Base-by-base conservation (phyloP, 2,329 filamentous ascomycete genomes). In the Verticillium tricorpus region DNA sequence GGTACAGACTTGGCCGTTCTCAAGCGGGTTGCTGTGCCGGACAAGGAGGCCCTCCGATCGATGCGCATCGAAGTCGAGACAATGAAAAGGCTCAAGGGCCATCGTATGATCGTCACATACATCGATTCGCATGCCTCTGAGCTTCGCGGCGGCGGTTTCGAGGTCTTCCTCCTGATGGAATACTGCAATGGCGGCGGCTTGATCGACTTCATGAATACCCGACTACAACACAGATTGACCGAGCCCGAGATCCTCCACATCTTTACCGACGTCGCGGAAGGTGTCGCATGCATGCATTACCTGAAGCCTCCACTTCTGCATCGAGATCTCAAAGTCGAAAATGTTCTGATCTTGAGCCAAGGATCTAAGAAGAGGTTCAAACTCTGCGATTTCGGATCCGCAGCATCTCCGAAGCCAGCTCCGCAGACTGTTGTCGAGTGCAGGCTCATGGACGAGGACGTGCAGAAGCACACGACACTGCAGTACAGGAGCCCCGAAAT, bases 191-290 rank as follows among this genome's bases (percentile, higher is more conserved):
- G 95, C 58, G 95, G 95, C 66, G 94, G 95, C 39, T 79, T 99
- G 73, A 99, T 99, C 74, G 95, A 99, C 78, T 99, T 98, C 75
- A 99, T 99, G 95, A 99, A 99, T 78, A 99, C 95, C 39, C 87
- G 95, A 60, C 80, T 99, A 70, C 95, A 99, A 78, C 93, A 99
- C 75, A 90, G 95, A 58, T 82, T 99, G 76, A 99, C 94, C 39
- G 95, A 99, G 79, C 94, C 95, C 58, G 95, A 99, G 81, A 97
- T 99, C 69, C 81, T 99, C 69, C 90, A 93, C 80, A 98, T 99
- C 76, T 98, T 99, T 78, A 90, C 90, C 59, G 95, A 99, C 74
- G 92, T 97, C 61, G 91, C 93, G 57, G 94, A 98, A 78, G 95
- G 95, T 40, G 93, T 99, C 55, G 95, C 95, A 34, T 97, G 93